Conservation (phyloP, 768 basidiomycete genomes). For the Russula abietina region DNA sequence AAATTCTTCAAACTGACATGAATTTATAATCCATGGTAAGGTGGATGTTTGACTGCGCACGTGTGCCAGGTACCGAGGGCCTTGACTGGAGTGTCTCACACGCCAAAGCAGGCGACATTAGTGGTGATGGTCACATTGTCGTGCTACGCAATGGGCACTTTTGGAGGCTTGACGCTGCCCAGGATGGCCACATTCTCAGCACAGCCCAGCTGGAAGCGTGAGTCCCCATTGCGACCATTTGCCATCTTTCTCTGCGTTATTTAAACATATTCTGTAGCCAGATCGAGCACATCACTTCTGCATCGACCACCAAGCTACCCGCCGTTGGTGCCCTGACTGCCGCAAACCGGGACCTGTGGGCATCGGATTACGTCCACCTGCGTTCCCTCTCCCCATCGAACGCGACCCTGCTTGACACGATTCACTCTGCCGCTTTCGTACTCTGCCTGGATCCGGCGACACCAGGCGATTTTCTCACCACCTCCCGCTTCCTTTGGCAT, state of each 20-base stretch:
- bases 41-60: conserved; percentile 92
- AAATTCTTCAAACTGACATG: background rate
- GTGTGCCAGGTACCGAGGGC: conserved; percentile 66
- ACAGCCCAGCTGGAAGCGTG: conserved; percentile 62
- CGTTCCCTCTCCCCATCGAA: conserved; percentile 52
- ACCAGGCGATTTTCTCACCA: conserved; percentile 47
- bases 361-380: conserved; percentile 40
- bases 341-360: conserved; percentile 83
- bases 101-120: conserved; percentile 48
- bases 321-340: conserved; percentile 74
- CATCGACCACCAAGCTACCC: conserved; percentile 49
- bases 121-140: conserved; percentile 71
- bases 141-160: conserved; percentile 80
- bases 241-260: background rate
- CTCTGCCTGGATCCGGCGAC: conserved; percentile 68
- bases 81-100: conserved; percentile 74
- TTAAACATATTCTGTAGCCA: conserved; percentile 41
- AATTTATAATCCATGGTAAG: conserved; percentile 33
- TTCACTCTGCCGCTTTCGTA: conserved; percentile 82
- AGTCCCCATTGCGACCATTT: conserved; percentile 13
- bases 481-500: conserved; percentile 77
- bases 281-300: conserved; percentile 63
- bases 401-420: conserved; percentile 54
- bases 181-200: conserved; percentile 52
- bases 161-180: conserved; percentile 69